These are phyloP conservation scores for Talaromyces stipitatus DNA, from an alignment of 495 filamentous ascomycete species.

Conservation along the genomic window DNA sequence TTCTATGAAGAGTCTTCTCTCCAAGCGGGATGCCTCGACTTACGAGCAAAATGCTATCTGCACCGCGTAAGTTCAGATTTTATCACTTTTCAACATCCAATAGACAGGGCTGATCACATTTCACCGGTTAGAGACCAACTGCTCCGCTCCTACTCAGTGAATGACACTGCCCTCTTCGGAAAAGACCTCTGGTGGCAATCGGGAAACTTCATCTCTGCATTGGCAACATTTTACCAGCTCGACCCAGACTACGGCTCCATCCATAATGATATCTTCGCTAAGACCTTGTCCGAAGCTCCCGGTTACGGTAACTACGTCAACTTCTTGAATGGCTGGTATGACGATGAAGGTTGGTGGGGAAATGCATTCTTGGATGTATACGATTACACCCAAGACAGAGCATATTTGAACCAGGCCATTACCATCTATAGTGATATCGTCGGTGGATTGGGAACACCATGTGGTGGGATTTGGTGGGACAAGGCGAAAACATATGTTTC, in stretches of 20 bases:
- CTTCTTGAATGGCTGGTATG: conserved; percentile 54
- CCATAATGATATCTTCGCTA: conserved; percentile 20
- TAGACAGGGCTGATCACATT: neutral
- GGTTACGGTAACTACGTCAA: conserved; percentile 19
- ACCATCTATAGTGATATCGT: conserved; percentile 53
- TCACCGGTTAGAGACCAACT: neutral
- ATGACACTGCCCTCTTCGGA: neutral
- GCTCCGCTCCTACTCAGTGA: neutral
- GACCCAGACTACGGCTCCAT: neutral
- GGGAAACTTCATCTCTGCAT: conserved; percentile 1
- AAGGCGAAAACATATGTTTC: conserved; percentile 48
- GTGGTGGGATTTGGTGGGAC: conserved; percentile 60
- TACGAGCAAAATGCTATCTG: conserved; percentile 4
- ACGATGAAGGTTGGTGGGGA: conserved; percentile 65
- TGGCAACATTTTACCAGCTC: conserved; percentile 1
- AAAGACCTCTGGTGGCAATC: conserved; percentile 6
- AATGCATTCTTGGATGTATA: conserved; percentile 49
- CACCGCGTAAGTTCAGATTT: neutral
- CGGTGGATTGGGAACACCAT: conserved; percentile 37
- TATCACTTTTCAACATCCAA: neutral
- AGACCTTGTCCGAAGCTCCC: conserved; percentile 23
- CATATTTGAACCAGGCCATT: conserved; percentile 42
- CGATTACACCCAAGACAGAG: conserved; percentile 40
- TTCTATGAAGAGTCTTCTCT: neutral
- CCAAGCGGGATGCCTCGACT: conserved; percentile 5